Base-by-base conservation (phyloP, 345 rosid species). In the Bretschneidera sinensis region DNA sequence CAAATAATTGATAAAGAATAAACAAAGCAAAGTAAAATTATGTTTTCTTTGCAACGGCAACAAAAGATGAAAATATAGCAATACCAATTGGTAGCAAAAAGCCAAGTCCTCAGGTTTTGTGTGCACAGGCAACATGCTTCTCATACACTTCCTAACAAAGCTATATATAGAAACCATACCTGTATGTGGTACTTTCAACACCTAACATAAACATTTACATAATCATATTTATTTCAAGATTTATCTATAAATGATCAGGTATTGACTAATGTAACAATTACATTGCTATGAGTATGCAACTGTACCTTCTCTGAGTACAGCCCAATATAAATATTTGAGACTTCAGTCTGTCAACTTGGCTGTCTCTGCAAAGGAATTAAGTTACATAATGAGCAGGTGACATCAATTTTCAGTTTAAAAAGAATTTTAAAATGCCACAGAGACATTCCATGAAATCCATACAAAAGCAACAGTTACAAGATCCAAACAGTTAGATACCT, bases 291-390 rank as follows among this genome's bases (percentile, higher is more conserved):
- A 3, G 50, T n/a, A 16, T 28, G 24, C 2, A 57, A 21, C 19
- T 34, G 47, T 69, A 90, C 99, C 88, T 88, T 71, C 99, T 91
- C 63, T 85, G 99, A 2, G 81, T 88, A 80, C 99, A 94, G 48
- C 79, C 60, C 80, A 94, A 63, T 56, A 81, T 84, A 71, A 67
- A 95, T 60, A 95, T 86, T 54, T 83, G 83, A 72, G 82, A 81
- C 51, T 81, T 85, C 75, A 83, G 39, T 67, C 85, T 85, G 65
- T 91, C 97, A 43, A 95, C 94, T 79, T 76, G 95, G 51, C 73
- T 76, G 56, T 74, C 95, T 76, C 97, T 95, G 91, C 71, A 75
- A 21, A 57, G 60, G 43, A 66, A 73, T 28, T 11, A 65, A 45
- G 62, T 48, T 17, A 65, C 51, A 60, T 57, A 57, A 49, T 60